Evolutionary conservation across 768 basidiomycete genomes (phyloP), one percentile per base, ranked within the genome.

Genomic region (Xerocomellus dryophilus): DNA sequence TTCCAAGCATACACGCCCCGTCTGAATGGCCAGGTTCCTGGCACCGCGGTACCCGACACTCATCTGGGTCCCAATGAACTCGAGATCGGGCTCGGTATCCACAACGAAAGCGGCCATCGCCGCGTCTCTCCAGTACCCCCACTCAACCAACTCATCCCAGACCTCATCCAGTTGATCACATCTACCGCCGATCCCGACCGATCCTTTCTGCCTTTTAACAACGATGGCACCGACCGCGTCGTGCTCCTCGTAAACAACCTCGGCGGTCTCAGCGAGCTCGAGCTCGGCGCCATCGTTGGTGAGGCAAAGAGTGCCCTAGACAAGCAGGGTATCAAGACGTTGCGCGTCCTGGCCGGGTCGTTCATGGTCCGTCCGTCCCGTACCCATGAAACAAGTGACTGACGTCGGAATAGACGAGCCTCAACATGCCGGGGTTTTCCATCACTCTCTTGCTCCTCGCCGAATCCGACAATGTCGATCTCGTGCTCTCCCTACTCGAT

Each of bases 341-440:
- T 80, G 57, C 76, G 92, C 10, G 74, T 93, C 38, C 63, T 95
- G 9, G 76, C 83, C 11, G 94, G 94, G 3, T 86, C 88, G 12
- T 93, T 88, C 71, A 96, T 97, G 94, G 91, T 86, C 50, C 39
- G 76, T 69, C 42, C 14, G 21, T 21, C 38, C 1, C 5, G 25
- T 23, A 7, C 4, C 3, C 27, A 18, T 14, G 25, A 31, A 44
- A 21, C 15, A 10, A 29, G 11, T 12, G 38, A 53, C 29, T 54
- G 50, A 58, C 31, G 15, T 32, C 27, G 55, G 43, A 8, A 61
- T 34, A 87, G 92, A 93, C 91, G 21, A 90, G 88, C 53, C 79
- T 96, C 59, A 94, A 93, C 71, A 93, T 94, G 90, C 90, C 92
- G 29, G 93, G 93, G 3, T 90, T 95, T 68, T 93, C 91, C 15